Evolutionary conservation across 768 basidiomycete genomes (phyloP), one percentile per base, ranked within the genome.

Genomic region (Russula emetica): DNA sequence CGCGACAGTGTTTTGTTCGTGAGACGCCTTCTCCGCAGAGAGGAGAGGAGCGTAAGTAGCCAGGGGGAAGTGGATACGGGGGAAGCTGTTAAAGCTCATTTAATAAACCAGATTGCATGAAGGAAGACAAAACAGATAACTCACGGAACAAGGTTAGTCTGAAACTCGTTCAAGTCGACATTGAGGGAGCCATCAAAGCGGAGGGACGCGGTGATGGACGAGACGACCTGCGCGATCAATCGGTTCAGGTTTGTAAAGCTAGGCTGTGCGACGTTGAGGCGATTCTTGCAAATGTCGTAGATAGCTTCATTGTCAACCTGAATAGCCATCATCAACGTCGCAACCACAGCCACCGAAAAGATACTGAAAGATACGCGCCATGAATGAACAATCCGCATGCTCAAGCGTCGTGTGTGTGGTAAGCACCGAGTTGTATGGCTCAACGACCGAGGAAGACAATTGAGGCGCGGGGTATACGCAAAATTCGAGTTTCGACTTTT

Each of bases 281-380:
- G 94, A 78, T 90, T 87, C 83, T 97, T 95, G 91, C 96, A 98
- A 74, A 98, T 98, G 74, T 98, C 95, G 77, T 96, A 98, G 74
- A 98, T 98, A 58, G 95, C 97, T 77, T 99, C 95, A 74, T 99
- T 99, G 74, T 99, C 97, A 66, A 99, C 91, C 90, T 92, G 62
- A 52, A 20, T 20, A 11, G 2, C 11, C n/a, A 28, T 7, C 13
- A 59, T 54, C 38, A 42, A 55, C 18, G 26, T 40, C 30, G 36
- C 44, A 20, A 36, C 14, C 34, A 47, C n/a, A 8, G 6, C 14
- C 6, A 26, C 2, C 6, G 22, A 8, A 42, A 32, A 47, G 14
- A 11, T 11, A 49, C 26, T 26, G 54, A 34, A 38, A 22, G 9
- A 34, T 40, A 64, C 79, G 38, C 66, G 85, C 96, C 96, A 98